Evolutionary conservation across 2,329 filamentous ascomycete genomes (phyloP), one percentile per base, ranked within the genome.

Genomic region (Teratosphaeria gauchensis): DNA sequence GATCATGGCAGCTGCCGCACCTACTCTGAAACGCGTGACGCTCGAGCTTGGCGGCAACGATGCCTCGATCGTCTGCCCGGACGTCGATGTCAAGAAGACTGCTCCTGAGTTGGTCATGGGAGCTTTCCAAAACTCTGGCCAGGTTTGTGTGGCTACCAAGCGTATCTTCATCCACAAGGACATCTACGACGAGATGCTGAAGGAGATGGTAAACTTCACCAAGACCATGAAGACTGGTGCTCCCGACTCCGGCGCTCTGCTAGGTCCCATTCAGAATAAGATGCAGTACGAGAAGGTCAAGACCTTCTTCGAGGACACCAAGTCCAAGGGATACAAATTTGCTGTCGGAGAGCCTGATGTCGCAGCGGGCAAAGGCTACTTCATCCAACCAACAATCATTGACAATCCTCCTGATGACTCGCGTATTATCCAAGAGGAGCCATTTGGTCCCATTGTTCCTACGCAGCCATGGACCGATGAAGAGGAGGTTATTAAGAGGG

Each of bases 11-110:
- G 78, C 76, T n/a, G 78, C 77, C 56, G 75, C 80, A 28, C 77
- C 78, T 67, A 83, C 82, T 0, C 71, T 87, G 30, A 86, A 85
- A 76, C 75, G 82, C 48, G 77, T 84, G 21, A 84, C 81, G 1
- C 77, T 86, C 14, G 84, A 86, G 69, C 77, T 85, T 28, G 81
- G 83, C 42, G 83, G 83, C 33, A 86, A 86, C 64, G 82, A 85
- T 61, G 77, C 83, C 1, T 78, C 80, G n/a, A 83, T 86, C 62
- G 75, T 85, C 38, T 76, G 78, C 33, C 77, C 77, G 0, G 82
- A 85, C 61, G 81, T 85, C 6, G 80, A 86, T 58, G 72, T 84
- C 62, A 74, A 77, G 58, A 76, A 76, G 61, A 71, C 73, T 16
- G 77, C 78, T 5, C 77, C 77, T 3, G 72, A 80, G 61, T 72